Percentiles rank a stretch among this genome's conserved stretches.
These are phyloP conservation scores for Penicillium sp. DNA, from an alignment of 2,329 filamentous ascomycete genomes.

Conservation along the genomic window DNA sequence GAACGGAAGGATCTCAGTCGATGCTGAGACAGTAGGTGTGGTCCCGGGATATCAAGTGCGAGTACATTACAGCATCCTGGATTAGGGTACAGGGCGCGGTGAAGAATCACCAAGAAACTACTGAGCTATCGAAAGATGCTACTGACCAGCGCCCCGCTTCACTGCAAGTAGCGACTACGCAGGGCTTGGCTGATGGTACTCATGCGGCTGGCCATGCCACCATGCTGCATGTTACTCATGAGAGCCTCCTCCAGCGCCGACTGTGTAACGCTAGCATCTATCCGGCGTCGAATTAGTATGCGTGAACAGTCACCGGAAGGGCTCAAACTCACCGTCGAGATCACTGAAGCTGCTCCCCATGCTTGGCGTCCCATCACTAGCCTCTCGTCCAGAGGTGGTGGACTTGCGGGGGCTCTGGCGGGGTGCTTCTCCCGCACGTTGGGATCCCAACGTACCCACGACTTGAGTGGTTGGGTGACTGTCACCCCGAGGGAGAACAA, in stretches of 20 bases:
- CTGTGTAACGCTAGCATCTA: constrained; percentile 62
- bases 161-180: constrained; percentile 51
- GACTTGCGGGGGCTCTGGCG: constrained; percentile 48
- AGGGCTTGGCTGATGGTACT: constrained; percentile 54
- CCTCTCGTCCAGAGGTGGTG: constrained; percentile 37
- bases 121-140: neutral
- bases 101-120: constrained; percentile 1
- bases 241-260: constrained; percentile 63
- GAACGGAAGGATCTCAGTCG: too few relatives aligned
- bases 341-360: constrained; percentile 67
- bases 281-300: neutral
- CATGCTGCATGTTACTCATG: constrained; percentile 60
- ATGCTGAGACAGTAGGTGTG: too few relatives aligned
- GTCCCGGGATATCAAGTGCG: too few relatives aligned
- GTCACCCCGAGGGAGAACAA: constrained; percentile 22
- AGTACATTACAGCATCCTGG: too few relatives aligned
- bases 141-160: neutral
- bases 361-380: constrained; percentile 57
- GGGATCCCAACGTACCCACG: constrained; percentile 38
- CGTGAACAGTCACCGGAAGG: neutral
- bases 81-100: too few relatives aligned
- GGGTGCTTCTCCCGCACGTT: constrained; percentile 50
- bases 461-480: constrained; percentile 16
- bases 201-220: constrained; percentile 49
- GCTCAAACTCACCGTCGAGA: constrained; percentile 52